phyloP scores from a whole-genome alignment of 345 rosid species.

The Populus nigra region DNA sequence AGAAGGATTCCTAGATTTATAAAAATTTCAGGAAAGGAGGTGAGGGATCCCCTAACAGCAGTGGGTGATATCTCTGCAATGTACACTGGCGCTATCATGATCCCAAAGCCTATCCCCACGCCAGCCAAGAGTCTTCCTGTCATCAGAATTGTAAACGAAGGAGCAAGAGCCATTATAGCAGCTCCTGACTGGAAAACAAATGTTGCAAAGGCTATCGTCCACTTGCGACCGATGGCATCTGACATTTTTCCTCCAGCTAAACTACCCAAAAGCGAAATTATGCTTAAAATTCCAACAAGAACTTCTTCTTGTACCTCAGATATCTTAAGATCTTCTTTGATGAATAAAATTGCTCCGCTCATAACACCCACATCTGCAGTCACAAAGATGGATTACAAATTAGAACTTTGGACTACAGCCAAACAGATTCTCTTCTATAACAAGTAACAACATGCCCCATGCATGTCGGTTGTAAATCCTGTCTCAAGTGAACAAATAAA shows the following conservation, averaged over 20 bases:
- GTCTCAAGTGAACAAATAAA: neutral
- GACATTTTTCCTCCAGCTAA: slow-evolving; percentile 34
- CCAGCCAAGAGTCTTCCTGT: slow-evolving; percentile 25
- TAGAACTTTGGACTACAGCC: neutral
- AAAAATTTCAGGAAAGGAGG: slow-evolving; percentile 28
- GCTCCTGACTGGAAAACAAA: slow-evolving; percentile 26
- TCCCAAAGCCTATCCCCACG: slow-evolving; percentile 25
- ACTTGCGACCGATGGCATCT: slow-evolving; percentile 28
- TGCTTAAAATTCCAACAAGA: slow-evolving; percentile 30
- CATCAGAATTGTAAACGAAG: slow-evolving; percentile 24
- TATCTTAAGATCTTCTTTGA: slow-evolving; percentile 28
- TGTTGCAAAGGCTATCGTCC: slow-evolving; percentile 30
- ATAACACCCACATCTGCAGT: slow-evolving; percentile 31
- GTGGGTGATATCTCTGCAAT: slow-evolving; percentile 30
- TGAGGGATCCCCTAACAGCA: slow-evolving; percentile 23
- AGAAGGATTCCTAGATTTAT: slow-evolving; percentile 23
- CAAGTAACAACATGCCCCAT: neutral
- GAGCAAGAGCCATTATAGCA: slow-evolving; percentile 27
- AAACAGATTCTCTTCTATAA: neutral
- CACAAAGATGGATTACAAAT: neutral
- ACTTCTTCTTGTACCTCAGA: slow-evolving; percentile 25
- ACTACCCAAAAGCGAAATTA: slow-evolving; percentile 29
- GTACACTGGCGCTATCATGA: slow-evolving; percentile 28
- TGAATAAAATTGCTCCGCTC: slow-evolving; percentile 33
- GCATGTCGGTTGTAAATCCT: neutral